A percentile compares a stretch with the other conserved stretches of the same genome.
Evolutionary conservation across 805 yeast species (phyloP).

Genomic region (Candida sphagnicola): DNA sequence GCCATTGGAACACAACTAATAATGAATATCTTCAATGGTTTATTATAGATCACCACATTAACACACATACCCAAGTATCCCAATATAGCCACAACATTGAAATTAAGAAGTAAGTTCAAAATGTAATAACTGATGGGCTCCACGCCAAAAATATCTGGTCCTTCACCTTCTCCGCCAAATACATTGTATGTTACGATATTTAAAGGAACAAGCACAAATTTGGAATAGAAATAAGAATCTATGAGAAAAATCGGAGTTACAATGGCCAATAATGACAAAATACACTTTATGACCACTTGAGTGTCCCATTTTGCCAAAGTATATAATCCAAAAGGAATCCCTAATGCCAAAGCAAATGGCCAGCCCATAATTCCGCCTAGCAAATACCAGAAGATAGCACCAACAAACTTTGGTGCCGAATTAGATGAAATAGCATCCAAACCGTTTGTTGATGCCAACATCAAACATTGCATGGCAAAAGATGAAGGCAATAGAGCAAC

Average conservation of each 20-base stretch:
- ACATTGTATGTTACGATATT: slow-evolving; percentile 86
- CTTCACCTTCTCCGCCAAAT: slow-evolving; percentile 59
- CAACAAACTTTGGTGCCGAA: not conserved
- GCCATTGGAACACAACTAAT: slow-evolving; percentile 44
- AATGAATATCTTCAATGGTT: slow-evolving; percentile 10
- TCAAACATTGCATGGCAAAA: slow-evolving; percentile 52
- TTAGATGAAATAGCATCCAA: slow-evolving; percentile 17
- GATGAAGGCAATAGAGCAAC: slow-evolving; percentile 83
- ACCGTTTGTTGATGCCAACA: slow-evolving; percentile 41
- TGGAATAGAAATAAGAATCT: slow-evolving; percentile 63
- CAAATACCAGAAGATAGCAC: slow-evolving; percentile 41
- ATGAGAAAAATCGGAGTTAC: slow-evolving; percentile 29
- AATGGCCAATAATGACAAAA: slow-evolving; percentile 12
- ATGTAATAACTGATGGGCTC: slow-evolving; percentile 76
- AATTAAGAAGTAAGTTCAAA: slow-evolving; percentile 67
- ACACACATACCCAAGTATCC: slow-evolving; percentile 36
- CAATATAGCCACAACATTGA: slow-evolving; percentile 51
- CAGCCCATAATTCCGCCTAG: slow-evolving; percentile 84
- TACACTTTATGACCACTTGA: not conserved
- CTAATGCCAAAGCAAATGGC: slow-evolving; percentile 77
- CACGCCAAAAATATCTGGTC: slow-evolving; percentile 87
- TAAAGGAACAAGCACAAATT: slow-evolving; percentile 64
- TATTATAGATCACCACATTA: slow-evolving; percentile 14
- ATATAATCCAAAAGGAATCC: slow-evolving; percentile 54
- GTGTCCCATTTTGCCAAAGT: slow-evolving; percentile 8